Conservation (phyloP, 2,329 filamentous ascomycete genomes). For the Verticillium longisporum region DNA sequence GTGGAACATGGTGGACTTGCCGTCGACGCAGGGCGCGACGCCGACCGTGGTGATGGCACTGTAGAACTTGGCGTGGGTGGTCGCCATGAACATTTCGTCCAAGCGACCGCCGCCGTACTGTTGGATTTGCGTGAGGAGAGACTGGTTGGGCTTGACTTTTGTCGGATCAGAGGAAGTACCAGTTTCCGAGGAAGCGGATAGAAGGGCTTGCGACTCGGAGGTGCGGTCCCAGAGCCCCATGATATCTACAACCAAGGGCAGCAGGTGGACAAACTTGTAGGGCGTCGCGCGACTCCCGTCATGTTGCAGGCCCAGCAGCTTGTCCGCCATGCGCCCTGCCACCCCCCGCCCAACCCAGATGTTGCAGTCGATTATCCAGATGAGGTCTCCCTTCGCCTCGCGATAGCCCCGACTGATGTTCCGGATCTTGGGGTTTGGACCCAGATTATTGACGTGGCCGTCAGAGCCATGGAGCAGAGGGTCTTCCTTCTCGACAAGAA, state of each 20-base stretch:
- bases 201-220: slow-evolving; percentile 19
- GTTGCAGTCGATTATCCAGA: slow-evolving; percentile 97
- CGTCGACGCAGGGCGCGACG: slow-evolving; percentile 86
- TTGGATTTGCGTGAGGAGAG: slow-evolving; percentile 21
- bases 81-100: slow-evolving; percentile 92
- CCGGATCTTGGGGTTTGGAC: slow-evolving; percentile 96
- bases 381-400: slow-evolving; percentile 77
- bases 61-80: slow-evolving; percentile 95
- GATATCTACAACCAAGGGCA: slow-evolving; percentile 82
- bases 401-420: slow-evolving; percentile 93
- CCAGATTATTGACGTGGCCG: slow-evolving; percentile 53
- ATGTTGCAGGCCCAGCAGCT: slow-evolving; percentile 61
- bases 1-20: slow-evolving; percentile 98
- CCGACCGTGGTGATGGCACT: slow-evolving; percentile 91
- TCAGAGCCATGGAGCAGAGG: slow-evolving; percentile 52
- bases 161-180: slow-evolving; percentile 22
- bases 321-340: slow-evolving; percentile 82
- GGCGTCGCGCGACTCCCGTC: slow-evolving; percentile 42
- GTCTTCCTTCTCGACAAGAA: slow-evolving; percentile 80
- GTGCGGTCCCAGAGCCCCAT: slow-evolving; percentile 25
- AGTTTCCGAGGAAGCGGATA: slow-evolving; percentile 25
- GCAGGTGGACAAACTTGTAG: slow-evolving; percentile 91
- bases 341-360: slow-evolving; percentile 81
- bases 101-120: slow-evolving; percentile 67
- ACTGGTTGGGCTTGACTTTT: background rate